Evolutionary conservation across 2,329 filamentous ascomycete genomes (phyloP).

Genomic region (Aspergillus ruber): DNA sequence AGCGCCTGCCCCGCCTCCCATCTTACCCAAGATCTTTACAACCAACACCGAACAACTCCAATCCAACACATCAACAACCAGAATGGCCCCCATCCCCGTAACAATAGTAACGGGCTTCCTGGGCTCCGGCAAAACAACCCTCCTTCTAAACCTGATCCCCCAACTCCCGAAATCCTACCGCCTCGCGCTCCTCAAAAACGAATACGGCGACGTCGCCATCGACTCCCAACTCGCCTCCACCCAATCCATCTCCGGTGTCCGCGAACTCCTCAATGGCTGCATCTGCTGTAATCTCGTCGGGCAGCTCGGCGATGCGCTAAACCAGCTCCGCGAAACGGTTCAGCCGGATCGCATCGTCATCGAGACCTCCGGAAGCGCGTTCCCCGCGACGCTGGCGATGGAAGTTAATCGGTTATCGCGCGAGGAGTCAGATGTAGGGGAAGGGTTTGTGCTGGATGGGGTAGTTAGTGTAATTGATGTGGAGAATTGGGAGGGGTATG

Average conservation of each 20-base stretch:
- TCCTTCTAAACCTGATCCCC: slow-evolving; percentile 88
- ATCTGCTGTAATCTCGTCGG: slow-evolving; percentile 99
- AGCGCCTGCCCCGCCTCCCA: neutral
- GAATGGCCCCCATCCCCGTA: slow-evolving; percentile 70
- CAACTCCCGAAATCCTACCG: slow-evolving; percentile 84
- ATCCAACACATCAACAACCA: neutral
- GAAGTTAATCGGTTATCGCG: slow-evolving; percentile 74
- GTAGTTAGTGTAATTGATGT: slow-evolving; percentile 88
- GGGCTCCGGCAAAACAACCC: slow-evolving; percentile 90
- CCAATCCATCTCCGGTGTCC: slow-evolving; percentile 77
- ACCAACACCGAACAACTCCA: neutral
- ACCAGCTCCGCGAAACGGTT: slow-evolving; percentile 58
- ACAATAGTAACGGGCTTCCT: slow-evolving; percentile 96
- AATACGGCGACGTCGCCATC: slow-evolving; percentile 90
- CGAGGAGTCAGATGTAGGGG: slow-evolving; percentile 46
- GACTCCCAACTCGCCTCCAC: slow-evolving; percentile 86
- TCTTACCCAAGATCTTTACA: neutral
- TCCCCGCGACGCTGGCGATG: slow-evolving; percentile 82
- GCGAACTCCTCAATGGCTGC: slow-evolving; percentile 91
- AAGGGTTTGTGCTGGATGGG: slow-evolving; percentile 70
- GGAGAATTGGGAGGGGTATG: slow-evolving; percentile 91
- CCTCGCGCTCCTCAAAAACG: slow-evolving; percentile 93
- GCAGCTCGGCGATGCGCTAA: slow-evolving; percentile 73
- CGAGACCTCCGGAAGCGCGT: slow-evolving; percentile 84
- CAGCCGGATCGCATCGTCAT: slow-evolving; percentile 80